phyloP scores from a whole-genome alignment of 2,329 filamentous ascomycete genomes.

The Cryphonectria carpinicola region DNA sequence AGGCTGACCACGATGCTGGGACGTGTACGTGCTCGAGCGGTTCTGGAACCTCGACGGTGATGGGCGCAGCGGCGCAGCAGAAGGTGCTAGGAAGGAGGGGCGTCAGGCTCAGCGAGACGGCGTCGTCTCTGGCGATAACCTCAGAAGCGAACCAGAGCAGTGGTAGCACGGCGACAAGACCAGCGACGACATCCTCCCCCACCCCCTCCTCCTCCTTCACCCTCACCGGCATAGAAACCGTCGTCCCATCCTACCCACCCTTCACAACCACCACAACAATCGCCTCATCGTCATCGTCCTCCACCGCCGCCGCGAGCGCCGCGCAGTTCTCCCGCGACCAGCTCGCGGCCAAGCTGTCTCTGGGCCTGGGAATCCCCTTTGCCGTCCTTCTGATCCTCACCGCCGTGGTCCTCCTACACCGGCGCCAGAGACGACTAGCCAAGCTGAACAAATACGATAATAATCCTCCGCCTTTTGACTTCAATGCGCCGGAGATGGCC shows the following conservation, averaged over 20 bases:
- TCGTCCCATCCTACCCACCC: conserved; percentile 10
- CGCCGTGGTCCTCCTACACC: conserved; percentile 15
- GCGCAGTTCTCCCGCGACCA: background rate
- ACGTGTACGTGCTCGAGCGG: conserved; percentile 31
- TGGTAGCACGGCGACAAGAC: background rate
- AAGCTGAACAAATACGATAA: background rate
- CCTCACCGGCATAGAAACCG: conserved; percentile 11
- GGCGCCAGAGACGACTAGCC: conserved; percentile 15
- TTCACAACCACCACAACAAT: background rate
- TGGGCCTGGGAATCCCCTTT: conserved; percentile 26
- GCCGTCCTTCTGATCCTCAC: conserved; percentile 18
- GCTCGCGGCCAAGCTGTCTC: conserved; percentile 21
- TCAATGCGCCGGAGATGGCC: conserved; percentile 17
- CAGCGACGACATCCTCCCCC: background rate
- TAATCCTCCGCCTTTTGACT: conserved; percentile 12
- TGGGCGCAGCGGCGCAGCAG: conserved; percentile 29
- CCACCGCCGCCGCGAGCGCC: background rate
- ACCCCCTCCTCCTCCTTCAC: background rate
- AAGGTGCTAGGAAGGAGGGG: conserved; percentile 30
- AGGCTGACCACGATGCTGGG: conserved; percentile 31
- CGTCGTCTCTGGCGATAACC: background rate
- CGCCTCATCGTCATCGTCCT: background rate
- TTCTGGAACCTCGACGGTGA: conserved; percentile 25
- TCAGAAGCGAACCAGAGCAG: background rate
- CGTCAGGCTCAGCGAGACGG: background rate